Percentiles rank a stretch among this genome's conserved stretches.
Evolutionary conservation across 2,329 filamentous ascomycete species (phyloP).

Genomic region (Aspergillus cejpii): DNA sequence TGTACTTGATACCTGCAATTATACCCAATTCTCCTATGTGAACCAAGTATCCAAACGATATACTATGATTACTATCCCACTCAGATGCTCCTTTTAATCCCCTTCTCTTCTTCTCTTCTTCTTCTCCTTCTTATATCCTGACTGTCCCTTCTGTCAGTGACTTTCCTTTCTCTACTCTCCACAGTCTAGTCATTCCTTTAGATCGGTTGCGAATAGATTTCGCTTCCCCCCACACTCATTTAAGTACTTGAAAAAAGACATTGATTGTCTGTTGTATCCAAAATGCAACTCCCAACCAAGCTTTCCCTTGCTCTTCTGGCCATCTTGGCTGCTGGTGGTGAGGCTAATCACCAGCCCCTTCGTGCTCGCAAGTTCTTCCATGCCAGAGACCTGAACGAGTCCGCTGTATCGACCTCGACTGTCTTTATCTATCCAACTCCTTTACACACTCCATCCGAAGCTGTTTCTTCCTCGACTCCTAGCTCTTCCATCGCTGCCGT

Average conservation of each 20-base stretch:
- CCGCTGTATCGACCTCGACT: conserved; percentile 15
- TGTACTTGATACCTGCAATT: no score
- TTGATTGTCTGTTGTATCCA: conserved; percentile 21
- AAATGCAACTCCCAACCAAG: conserved; percentile 36
- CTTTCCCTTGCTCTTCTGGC: conserved; percentile 32
- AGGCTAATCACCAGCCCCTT: conserved; percentile 27
- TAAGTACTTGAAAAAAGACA: conserved; percentile 9
- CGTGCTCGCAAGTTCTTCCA: conserved; percentile 23
- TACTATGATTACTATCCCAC: no score
- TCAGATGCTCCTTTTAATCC: conserved; percentile 3
- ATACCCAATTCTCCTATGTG: no score
- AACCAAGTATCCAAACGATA: no score
- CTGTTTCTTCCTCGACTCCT: conserved; percentile 6
- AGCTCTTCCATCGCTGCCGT: conserved; percentile 8
- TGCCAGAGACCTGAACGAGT: conserved; percentile 13
- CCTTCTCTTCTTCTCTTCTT: conserved; percentile 13
- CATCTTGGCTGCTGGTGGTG: conserved; percentile 30
- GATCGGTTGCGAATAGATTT: conserved; percentile 34
- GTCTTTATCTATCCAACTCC: conserved; percentile 19
- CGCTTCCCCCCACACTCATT: conserved; percentile 20
- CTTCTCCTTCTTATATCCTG: conserved; percentile 12
- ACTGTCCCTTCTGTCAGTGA: conserved; percentile 15
- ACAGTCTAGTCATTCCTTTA: conserved; percentile 5
- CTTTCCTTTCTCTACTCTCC: conserved; percentile 8
- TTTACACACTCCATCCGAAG: conserved; percentile 7